A percentile compares a stretch with the other conserved stretches of the same genome.
Evolutionary conservation across 129 eudicot genomes (phyloP).

Genomic region (Flaveria ramosissima): DNA sequence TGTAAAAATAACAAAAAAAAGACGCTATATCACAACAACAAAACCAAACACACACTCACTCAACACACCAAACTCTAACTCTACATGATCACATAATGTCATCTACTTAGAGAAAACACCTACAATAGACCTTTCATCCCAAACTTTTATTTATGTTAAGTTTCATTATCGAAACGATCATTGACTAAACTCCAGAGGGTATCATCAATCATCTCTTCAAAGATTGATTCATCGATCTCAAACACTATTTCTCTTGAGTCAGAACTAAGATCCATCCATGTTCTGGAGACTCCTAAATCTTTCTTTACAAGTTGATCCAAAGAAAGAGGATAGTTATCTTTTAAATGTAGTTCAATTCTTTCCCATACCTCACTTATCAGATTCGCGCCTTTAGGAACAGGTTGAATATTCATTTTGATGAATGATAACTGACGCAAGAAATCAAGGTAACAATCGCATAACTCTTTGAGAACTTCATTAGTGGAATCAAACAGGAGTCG

Average conservation of each 20-base stretch:
- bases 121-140: conserved; percentile 15
- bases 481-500: conserved; percentile 82
- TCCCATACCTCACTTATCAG: conserved; percentile 76
- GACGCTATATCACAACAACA: conserved; percentile 18
- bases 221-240: conserved; percentile 58
- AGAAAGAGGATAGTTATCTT: conserved; percentile 47
- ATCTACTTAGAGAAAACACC: conserved; percentile 20
- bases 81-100: conserved; percentile 31
- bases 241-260: conserved; percentile 49
- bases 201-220: conserved; percentile 71
- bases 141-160: conserved; percentile 4
- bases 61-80: conserved; percentile 44
- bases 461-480: conserved; percentile 60
- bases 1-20: conserved; percentile 9
- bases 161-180: conserved; percentile 16
- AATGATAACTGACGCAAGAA: conserved; percentile 38
- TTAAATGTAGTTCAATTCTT: conserved; percentile 56
- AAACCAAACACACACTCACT: conserved; percentile 27
- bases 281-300: conserved; percentile 55
- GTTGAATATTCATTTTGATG: conserved; percentile 34
- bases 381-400: conserved; percentile 51
- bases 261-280: conserved; percentile 67
- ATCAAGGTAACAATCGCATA: conserved; percentile 62
- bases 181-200: conserved; percentile 40
- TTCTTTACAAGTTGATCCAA: conserved; percentile 68